phyloP scores from a whole-genome alignment of 208 protist species.

The Wallacemonas sp. region DNA sequence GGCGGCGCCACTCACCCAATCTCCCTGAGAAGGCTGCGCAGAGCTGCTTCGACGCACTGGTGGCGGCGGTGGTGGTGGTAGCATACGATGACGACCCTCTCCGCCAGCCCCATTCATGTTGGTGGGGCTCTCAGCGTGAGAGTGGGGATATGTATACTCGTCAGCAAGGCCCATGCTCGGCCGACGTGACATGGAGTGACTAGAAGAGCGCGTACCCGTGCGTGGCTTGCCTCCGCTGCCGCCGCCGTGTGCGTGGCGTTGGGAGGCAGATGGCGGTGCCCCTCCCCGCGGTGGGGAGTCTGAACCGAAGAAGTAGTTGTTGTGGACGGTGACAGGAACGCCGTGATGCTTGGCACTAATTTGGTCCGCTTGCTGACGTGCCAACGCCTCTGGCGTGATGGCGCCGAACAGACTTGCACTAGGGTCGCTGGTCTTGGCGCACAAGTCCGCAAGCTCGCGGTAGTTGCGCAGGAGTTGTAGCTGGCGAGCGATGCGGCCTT shows the following conservation, averaged over 20 bases:
- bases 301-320: conserved; percentile 73
- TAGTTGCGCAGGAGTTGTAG: conserved; percentile 77
- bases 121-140: no score
- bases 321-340: conserved; percentile 51
- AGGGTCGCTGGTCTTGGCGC: conserved; percentile 42
- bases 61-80: conserved; percentile 1
- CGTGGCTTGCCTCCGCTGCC: neutral
- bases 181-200: neutral
- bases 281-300: no score
- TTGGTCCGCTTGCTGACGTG: conserved; percentile 35
- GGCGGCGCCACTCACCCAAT: neutral
- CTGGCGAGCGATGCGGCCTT: conserved; percentile 55
- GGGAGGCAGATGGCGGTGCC: no score
- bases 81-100: no score
- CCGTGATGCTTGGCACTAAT: conserved; percentile 3
- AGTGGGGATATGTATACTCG: no score
- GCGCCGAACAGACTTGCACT: conserved; percentile 28
- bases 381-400: conserved; percentile 43
- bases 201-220: neutral
- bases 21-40: neutral
- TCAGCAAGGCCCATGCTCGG: neutral
- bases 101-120: no score
- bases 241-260: no score
- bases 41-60: conserved; percentile 5
- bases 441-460: conserved; percentile 54